Conservation (phyloP, 352 stramenopile genomes). For the Thalassiosira mediterranea region DNA sequence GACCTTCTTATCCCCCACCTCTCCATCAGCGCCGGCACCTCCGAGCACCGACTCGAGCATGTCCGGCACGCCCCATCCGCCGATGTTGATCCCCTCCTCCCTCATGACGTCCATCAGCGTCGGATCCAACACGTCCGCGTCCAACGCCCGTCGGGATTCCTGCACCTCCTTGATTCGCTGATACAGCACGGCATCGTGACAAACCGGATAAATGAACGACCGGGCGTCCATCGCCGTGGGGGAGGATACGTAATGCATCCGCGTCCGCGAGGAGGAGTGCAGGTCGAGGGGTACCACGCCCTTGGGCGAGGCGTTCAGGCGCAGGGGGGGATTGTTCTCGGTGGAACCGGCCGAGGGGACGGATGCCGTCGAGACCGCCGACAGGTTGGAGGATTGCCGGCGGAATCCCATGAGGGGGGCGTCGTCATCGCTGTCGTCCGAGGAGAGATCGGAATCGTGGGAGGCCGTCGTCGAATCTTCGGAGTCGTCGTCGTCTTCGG, state of each 20-base stretch:
- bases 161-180: constrained; percentile 69
- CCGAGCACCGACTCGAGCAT: constrained; percentile 31
- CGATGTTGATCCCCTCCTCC: constrained; percentile 50
- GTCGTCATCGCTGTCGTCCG: constrained; percentile 18
- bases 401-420: constrained; percentile 12
- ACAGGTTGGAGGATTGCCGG: background rate
- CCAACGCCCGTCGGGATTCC: constrained; percentile 49
- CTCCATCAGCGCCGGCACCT: constrained; percentile 2
- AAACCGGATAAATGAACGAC: constrained; percentile 81
- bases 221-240: constrained; percentile 58
- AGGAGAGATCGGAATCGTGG: background rate
- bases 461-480: background rate
- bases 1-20: constrained; percentile 13
- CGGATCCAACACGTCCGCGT: constrained; percentile 58
- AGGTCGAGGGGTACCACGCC: constrained; percentile 65
- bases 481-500: constrained; percentile 1
- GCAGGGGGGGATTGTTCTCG: background rate
- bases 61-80: constrained; percentile 22
- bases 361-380: background rate
- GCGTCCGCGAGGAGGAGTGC: constrained; percentile 46
- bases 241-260: constrained; percentile 53
- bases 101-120: constrained; percentile 55
- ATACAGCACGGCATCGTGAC: constrained; percentile 75
- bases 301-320: background rate
- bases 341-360: background rate